Conservation (phyloP, 2,329 filamentous ascomycete genomes). For the Ophiostoma angusticollis region DNA sequence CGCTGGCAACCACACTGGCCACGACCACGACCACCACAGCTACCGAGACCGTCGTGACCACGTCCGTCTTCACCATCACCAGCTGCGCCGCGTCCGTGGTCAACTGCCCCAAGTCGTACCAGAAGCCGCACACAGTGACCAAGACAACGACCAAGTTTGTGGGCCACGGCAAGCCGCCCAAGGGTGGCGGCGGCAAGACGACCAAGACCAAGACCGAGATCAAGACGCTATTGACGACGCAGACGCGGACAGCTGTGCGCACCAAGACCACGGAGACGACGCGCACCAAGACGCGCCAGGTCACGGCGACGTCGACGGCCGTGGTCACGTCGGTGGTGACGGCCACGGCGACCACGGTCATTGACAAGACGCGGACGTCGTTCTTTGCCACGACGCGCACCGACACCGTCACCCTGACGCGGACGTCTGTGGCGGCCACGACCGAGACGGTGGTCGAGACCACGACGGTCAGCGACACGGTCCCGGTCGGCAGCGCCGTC, state of each 20-base stretch:
- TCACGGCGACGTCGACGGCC: not conserved
- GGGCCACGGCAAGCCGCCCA: too few species aligned
- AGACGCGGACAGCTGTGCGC: too few species aligned
- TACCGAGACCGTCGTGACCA: constrained; percentile 16
- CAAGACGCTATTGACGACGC: too few species aligned
- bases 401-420: not conserved
- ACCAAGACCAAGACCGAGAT: too few species aligned
- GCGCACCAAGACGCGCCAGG: not conserved
- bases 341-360: constrained; percentile 1
- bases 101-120: constrained; percentile 20
- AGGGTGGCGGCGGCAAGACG: too few species aligned
- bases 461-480: too few species aligned
- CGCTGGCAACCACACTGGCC: not conserved
- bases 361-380: too few species aligned
- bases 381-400: constrained; percentile 10
- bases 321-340: constrained; percentile 2
- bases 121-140: constrained; percentile 18
- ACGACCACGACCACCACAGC: constrained; percentile 2
- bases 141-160: constrained; percentile 14
- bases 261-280: too few species aligned
- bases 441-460: not conserved
- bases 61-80: constrained; percentile 20
- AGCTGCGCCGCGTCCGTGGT: constrained; percentile 18
- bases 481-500: too few species aligned
- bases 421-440: not conserved